Base-by-base conservation (phyloP, 495 filamentous ascomycete genomes). In the Trichoderma virens region DNA sequence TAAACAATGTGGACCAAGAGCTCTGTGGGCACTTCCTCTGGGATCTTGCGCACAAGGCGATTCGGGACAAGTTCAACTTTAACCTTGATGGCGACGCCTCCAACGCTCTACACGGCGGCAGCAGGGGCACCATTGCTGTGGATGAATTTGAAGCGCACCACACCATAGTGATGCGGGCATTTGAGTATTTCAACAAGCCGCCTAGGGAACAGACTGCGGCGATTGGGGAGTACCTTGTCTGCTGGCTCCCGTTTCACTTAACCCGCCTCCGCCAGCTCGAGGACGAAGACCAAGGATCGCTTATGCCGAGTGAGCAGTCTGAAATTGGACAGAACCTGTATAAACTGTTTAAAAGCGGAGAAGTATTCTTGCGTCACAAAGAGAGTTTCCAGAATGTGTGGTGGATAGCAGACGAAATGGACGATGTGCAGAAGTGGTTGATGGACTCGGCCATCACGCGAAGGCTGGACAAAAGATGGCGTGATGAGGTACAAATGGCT, bases 61-160 rank as follows among this genome's bases (percentile, higher is more conserved):
- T 68, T 41, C 66, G 66, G n/a, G 66, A 68, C 35, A 65, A 66
- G 47, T 68, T 68, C 27, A 63, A 28, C 16, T 68, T 68, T 25
- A 56, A 68, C 43, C 63, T 68, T 14, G 66, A 66, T 31, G 32
- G 20, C 23, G 41, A 45, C 5, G 59, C 59, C 54, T 65, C 66
- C 35, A 65, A 43, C 30, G 18, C 61, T 16, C 45, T 63, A 7
- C 64, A 65, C 18, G 32, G 35, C 34, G 34, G 34, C 13, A 35
- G 34, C 34, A 1, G 34, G 34, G 34, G 6, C 31, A 62, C 60
- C 23, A 62, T 67, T 32, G 13, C 60, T 20, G 66, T 67, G 32
- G 63, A 65, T 20, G 66, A 65, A 25, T 60, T 67, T 59, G 66
- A 67, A 2, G 66, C 66, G 11, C 66, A 67, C 18, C 60, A 62